Base-by-base conservation (phyloP, 495 filamentous ascomycete genomes). In the Darksidea phi region DNA sequence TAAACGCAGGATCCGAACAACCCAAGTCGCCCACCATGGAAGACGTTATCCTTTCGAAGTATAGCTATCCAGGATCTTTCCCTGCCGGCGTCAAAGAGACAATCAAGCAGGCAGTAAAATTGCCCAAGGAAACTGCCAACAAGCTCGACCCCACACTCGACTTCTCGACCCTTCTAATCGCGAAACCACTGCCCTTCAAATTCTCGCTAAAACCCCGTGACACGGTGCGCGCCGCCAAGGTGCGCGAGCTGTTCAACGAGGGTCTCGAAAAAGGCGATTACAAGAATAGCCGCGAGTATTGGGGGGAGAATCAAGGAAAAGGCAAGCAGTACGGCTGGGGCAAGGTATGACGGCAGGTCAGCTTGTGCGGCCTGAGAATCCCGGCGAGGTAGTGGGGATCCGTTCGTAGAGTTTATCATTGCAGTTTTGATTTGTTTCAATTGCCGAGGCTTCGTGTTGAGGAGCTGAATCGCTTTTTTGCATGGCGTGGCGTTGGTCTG, bases 171-270 rank as follows among this genome's bases (percentile, higher is more conserved):
- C 60, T 71, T 7, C 58, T 73, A 17, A 73, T 71, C 42, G 71
- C 71, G 13, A 73, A 73, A 49, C 71, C 71, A 5, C 41, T 67
- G 8, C 71, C 69, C 8, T 73, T 73, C 59, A 56, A 63, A n/a
- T 73, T 73, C 56, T 37, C 54, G n/a, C 47, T 73, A 25, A 37
- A 11, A 26, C 37, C 64, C 13, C 67, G 71, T 21, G 58, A 67
- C 41, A 15, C 21, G 20, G 48, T 43, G 28, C 64, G 69, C 5
- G 71, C 67, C n/a, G 43, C 45, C 13, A 54, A 64, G 17, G 61
- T 64, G 11, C 57, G 58, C n/a, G n/a, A 47, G n/a, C 28, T 64
- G 17, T 73, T 61, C 55, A 46, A 51, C 26, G 58, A 71, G 26
- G 36, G 43, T 21, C 21, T 51, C 11, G 41, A 56, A 21, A 49